Base-by-base conservation (phyloP, 495 filamentous ascomycete species). In the Aspergillus asperescens region DNA sequence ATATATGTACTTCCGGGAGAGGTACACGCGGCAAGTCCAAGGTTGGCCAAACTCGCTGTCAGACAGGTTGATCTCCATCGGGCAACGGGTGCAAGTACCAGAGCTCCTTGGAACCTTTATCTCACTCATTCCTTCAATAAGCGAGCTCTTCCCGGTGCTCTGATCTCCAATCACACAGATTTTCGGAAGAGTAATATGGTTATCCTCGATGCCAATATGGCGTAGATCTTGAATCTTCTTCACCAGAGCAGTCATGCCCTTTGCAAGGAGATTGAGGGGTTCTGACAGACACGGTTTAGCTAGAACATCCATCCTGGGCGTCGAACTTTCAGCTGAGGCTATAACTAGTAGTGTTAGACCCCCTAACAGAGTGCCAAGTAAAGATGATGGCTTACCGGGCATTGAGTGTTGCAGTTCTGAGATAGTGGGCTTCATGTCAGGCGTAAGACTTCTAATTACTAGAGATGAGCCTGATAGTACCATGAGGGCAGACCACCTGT, bases 81-180 rank as follows among this genome's bases (percentile, higher is more conserved):
- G 88, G 50, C 87, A 92, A 0, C 86, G 65, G 0, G 89, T 95
- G 58, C 89, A 93, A 0, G 83, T 86, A 0, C 82, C 86, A 0
- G 76, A 73, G 50, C 75, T 78, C 2, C 86, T 73, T 0, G 89
- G 89, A 0, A 91, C 78, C 44, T 81, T 82, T 42, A 94, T 85
- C n/a, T 83, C 86, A 1, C 84, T 83, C 28, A 93, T 82, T 0
- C 83, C 86, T 24, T 89, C 87, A 64, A 95, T 89, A 0, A 94
- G 66, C 2, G 85, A 89, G 3, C 80, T 85, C 56, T 95, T 95
- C 0, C 89, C 89, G 0, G 88, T 81, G 3, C 79, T 84, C 54
- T 94, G 89, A 49, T 93, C 88, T 1, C 89, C 89, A 1, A 91
- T 81, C 0, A 90, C 79, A 10, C 87, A 86, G 13, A 93, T 77